Evolutionary conservation across 2,329 filamentous ascomycete genomes (phyloP).

Genomic region (Eurotiales sp.): DNA sequence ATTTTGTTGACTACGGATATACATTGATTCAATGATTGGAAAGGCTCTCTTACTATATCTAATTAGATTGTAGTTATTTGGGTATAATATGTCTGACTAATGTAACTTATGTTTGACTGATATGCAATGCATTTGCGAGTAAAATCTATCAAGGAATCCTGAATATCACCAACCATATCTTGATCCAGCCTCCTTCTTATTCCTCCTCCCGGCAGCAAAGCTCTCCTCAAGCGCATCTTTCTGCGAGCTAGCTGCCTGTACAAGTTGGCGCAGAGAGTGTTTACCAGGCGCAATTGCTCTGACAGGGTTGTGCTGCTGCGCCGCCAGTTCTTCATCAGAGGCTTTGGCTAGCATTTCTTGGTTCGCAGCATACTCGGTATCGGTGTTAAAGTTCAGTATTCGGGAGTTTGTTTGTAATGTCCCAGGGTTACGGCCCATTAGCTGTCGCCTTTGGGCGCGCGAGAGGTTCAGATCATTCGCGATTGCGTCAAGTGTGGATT

Average conservation of each 20-base stretch:
- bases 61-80: too few species aligned
- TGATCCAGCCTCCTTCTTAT: slow-evolving; percentile 75
- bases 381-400: slow-evolving; percentile 83
- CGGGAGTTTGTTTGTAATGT: slow-evolving; percentile 50
- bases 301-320: slow-evolving; percentile 71
- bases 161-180: slow-evolving; percentile 71
- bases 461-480: slow-evolving; percentile 77
- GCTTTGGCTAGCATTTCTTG: slow-evolving; percentile 68
- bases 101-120: too few species aligned
- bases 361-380: slow-evolving; percentile 81
- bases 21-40: neutral
- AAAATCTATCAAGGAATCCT: neutral
- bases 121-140: too few species aligned
- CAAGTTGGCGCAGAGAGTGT: slow-evolving; percentile 82
- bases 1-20: neutral
- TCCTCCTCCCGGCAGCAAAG: slow-evolving; percentile 75
- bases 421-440: slow-evolving; percentile 67
- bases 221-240: slow-evolving; percentile 86
- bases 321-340: slow-evolving; percentile 51
- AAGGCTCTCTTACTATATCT: too few species aligned
- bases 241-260: slow-evolving; percentile 77
- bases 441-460: slow-evolving; percentile 69
- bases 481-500: slow-evolving; percentile 62
- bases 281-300: slow-evolving; percentile 81
- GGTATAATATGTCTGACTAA: too few species aligned